These are phyloP conservation scores for Parathielavia appendiculata DNA, from an alignment of 495 filamentous ascomycete genomes.

Conservation along the genomic window DNA sequence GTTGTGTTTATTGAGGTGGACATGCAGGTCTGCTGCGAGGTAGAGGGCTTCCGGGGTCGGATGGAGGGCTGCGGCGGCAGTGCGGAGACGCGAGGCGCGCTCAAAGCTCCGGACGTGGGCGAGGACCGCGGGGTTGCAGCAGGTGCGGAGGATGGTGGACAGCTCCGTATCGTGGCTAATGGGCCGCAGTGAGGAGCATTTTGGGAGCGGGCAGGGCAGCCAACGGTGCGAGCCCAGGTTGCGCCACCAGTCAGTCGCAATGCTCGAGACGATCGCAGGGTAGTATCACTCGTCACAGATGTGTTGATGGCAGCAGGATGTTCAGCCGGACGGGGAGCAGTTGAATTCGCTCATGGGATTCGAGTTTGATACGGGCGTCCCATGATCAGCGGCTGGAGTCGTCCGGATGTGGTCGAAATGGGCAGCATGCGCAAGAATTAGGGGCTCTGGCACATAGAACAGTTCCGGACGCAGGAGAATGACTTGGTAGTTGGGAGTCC, in stretches of 20 bases:
- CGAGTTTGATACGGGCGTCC: neutral
- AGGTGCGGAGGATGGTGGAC: neutral
- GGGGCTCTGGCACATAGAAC: neutral
- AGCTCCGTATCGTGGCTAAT: neutral
- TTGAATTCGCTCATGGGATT: neutral
- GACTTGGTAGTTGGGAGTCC: neutral
- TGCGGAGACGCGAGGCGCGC: too few relatives aligned
- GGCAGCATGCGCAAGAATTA: neutral
- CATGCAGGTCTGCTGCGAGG: too few relatives aligned
- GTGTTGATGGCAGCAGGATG: neutral
- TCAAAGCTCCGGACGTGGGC: too few relatives aligned
- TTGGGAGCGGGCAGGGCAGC: neutral
- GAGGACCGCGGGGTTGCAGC: too few relatives aligned
- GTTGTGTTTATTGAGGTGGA: too few relatives aligned
- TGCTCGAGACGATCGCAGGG: neutral
- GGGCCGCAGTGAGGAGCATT: neutral
- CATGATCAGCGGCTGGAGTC: neutral
- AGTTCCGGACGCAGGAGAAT: neutral
- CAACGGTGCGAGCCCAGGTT: neutral
- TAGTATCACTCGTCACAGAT: neutral
- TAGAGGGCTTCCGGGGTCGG: too few relatives aligned
- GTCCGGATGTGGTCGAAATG: neutral
- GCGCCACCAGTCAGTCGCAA: neutral
- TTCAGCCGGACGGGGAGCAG: neutral
- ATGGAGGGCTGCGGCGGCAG: too few relatives aligned